These are phyloP conservation scores for Haplosporangium gracile DNA, from an alignment of 192 early-diverging fungal genomes.

Conservation along the genomic window DNA sequence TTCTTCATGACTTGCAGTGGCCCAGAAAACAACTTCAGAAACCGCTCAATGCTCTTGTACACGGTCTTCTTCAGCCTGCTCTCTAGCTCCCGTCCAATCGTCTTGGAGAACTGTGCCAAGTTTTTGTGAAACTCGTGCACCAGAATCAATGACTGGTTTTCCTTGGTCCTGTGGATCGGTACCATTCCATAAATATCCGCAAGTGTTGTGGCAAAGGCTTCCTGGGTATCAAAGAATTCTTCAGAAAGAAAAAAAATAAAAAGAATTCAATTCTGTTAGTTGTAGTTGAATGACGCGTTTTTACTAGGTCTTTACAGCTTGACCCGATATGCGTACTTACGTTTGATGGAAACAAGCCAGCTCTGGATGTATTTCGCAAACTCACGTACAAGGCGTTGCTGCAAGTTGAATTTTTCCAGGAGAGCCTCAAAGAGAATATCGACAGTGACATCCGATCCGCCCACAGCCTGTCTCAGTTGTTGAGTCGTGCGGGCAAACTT, in stretches of 20 bases:
- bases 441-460: constrained; percentile 64
- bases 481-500: constrained; percentile 73
- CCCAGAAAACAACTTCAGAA: constrained; percentile 67
- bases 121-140: constrained; percentile 54
- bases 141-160: constrained; percentile 24
- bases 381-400: constrained; percentile 64
- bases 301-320: neutral
- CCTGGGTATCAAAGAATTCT: constrained; percentile 69
- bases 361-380: constrained; percentile 61
- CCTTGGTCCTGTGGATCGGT: constrained; percentile 37
- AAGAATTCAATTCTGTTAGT: neutral
- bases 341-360: constrained; percentile 64
- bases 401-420: constrained; percentile 66
- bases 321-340: constrained; percentile 15
- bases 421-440: constrained; percentile 75
- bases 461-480: constrained; percentile 75
- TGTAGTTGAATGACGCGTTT: neutral
- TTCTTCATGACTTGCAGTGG: constrained; percentile 81
- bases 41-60: constrained; percentile 63
- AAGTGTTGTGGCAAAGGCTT: constrained; percentile 62
- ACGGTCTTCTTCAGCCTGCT: constrained; percentile 49
- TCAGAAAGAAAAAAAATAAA: neutral
- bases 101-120: constrained; percentile 49
- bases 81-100: constrained; percentile 60
- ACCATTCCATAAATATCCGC: constrained; percentile 70